Evolutionary conservation across 768 basidiomycete species (phyloP).

Genomic region (Ramaria sp.): DNA sequence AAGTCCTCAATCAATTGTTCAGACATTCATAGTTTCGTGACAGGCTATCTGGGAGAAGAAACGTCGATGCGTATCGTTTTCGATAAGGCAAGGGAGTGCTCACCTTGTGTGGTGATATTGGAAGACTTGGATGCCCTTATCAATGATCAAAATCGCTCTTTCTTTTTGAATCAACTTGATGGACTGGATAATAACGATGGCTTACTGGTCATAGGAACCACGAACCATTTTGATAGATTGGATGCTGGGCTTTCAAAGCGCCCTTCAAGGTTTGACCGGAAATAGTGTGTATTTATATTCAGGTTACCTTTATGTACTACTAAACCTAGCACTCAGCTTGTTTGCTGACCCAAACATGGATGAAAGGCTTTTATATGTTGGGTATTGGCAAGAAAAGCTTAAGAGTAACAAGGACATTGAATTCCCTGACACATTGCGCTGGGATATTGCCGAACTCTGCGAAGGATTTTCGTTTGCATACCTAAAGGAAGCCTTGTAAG

Average conservation of each 20-base stretch:
- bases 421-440: constrained; percentile 57
- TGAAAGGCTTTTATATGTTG: constrained; percentile 55
- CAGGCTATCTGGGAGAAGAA: constrained; percentile 55
- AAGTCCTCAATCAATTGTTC: too few species aligned
- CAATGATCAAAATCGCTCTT: constrained; percentile 66
- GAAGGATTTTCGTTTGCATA: constrained; percentile 76
- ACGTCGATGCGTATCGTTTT: constrained; percentile 58
- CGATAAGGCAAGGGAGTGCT: constrained; percentile 52
- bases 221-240: constrained; percentile 74
- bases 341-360: constrained; percentile 61
- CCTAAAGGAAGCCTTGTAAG: constrained; percentile 83
- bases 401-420: constrained; percentile 44
- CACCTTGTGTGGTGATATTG: constrained; percentile 56
- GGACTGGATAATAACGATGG: constrained; percentile 75
- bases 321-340: constrained; percentile 27
- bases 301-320: neutral
- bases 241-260: constrained; percentile 68
- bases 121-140: constrained; percentile 73
- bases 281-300: constrained; percentile 45
- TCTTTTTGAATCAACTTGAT: constrained; percentile 83
- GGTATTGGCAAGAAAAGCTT: constrained; percentile 78
- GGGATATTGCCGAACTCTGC: constrained; percentile 49
- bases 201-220: constrained; percentile 64
- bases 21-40: neutral
- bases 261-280: constrained; percentile 79